Conservation (phyloP, 345 rosid species). For the Populus euphratica region DNA sequence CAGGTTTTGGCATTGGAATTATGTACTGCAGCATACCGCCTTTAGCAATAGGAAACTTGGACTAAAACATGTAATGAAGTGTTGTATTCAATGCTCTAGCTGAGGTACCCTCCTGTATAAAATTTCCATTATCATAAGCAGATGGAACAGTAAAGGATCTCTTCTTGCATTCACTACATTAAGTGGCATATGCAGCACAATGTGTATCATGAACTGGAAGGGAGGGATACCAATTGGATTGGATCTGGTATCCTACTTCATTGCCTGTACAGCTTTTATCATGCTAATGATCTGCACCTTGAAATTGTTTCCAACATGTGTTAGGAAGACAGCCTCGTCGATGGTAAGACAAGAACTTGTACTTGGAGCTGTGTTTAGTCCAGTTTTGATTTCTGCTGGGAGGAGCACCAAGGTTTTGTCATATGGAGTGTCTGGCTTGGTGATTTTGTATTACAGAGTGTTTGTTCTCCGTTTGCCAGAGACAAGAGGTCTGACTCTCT, state of each 20-base stretch:
- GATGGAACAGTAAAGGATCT: not conserved
- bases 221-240: not conserved
- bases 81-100: not conserved
- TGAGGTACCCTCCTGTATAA: not conserved
- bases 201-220: not conserved
- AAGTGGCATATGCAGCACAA: not conserved
- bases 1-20: conserved; percentile 8
- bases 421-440: not conserved
- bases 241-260: conserved; percentile 2
- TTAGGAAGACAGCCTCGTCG: not conserved
- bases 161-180: not conserved
- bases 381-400: not conserved
- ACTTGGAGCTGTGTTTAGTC: not conserved
- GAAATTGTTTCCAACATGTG: not conserved
- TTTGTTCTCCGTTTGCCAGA: not conserved
- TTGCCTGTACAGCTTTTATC: not conserved
- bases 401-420: not conserved
- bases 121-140: not conserved
- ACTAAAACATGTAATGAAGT: not conserved
- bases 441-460: not conserved
- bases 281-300: not conserved
- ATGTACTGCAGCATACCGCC: not conserved
- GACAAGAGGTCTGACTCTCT: not conserved
- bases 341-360: not conserved
- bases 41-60: not conserved